A percentile compares a stretch with the other conserved stretches of the same genome.
Conservation (phyloP, 345 rosid genomes). For the Limnanthes douglasii region DNA sequence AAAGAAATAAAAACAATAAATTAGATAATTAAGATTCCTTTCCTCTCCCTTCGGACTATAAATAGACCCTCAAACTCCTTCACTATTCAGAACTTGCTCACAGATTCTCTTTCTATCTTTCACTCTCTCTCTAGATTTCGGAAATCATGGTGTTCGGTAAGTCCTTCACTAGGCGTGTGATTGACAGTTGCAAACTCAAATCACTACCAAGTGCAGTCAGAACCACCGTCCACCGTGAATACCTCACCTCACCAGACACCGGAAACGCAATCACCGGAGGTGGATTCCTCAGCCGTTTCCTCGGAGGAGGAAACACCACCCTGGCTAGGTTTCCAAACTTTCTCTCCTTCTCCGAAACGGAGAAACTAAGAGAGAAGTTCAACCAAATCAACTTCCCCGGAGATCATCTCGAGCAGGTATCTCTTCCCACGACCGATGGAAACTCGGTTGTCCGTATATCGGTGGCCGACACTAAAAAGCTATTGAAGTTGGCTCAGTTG, state of each 20-base stretch:
- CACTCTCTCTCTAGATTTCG: too few relatives aligned
- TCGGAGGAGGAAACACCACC: too few relatives aligned
- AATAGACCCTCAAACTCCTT: too few relatives aligned
- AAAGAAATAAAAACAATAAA: too few relatives aligned
- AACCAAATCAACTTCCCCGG: conserved; percentile 9
- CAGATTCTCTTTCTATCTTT: too few relatives aligned
- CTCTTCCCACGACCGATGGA: conserved; percentile 2
- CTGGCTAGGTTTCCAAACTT: conserved; percentile 12
- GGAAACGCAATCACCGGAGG: conserved; percentile 2
- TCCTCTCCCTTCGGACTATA: too few relatives aligned
- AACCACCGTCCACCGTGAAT: conserved; percentile 15
- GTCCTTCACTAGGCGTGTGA: conserved; percentile 21
- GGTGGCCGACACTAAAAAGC: conserved; percentile 38
- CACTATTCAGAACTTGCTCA: too few relatives aligned
- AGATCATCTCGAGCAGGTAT: conserved; percentile 10
- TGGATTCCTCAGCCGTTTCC: conserved; percentile 28
- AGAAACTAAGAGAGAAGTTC: conserved; percentile 33
- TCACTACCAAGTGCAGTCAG: conserved; percentile 8
- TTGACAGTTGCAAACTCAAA: conserved; percentile 8
- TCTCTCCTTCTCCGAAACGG: conserved; percentile 33
- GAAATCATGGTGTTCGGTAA: conserved; percentile 58
- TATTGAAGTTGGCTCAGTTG: conserved; percentile 35
- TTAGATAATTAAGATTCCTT: too few relatives aligned
- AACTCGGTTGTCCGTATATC: conserved; percentile 16
- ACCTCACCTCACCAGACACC: conserved; percentile 23